These are phyloP conservation scores for Paracoccidioides lutzii DNA, from an alignment of 2,329 filamentous ascomycete genomes.

Conservation along the genomic window DNA sequence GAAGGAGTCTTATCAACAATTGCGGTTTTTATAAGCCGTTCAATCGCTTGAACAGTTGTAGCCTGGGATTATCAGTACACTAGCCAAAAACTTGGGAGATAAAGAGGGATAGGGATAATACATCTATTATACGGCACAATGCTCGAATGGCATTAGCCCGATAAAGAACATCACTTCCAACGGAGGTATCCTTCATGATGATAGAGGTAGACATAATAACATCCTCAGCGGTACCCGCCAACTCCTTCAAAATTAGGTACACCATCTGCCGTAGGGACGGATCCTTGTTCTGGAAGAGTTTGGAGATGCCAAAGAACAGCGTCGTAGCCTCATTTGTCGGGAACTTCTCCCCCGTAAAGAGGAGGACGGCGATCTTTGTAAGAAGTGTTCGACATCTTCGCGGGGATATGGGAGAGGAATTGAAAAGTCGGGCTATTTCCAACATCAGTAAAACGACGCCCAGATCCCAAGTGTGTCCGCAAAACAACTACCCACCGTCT, in stretches of 20 bases:
- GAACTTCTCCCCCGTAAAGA: slow-evolving; percentile 96
- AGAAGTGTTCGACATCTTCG: slow-evolving; percentile 94
- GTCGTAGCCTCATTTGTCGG: slow-evolving; percentile 94
- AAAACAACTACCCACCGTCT: slow-evolving; percentile 56
- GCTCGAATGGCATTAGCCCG: slow-evolving; percentile 92
- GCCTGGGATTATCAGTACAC: slow-evolving; percentile 42
- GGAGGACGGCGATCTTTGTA: slow-evolving; percentile 89
- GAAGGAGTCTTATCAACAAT: slow-evolving; percentile 99
- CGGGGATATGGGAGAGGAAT: slow-evolving; percentile 90
- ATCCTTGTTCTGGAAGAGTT: slow-evolving; percentile 99
- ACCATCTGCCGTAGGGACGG: slow-evolving; percentile 97
- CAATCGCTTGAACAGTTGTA: slow-evolving; percentile 92
- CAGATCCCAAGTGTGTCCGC: slow-evolving; percentile 11
- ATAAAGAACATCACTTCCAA: slow-evolving; percentile 86
- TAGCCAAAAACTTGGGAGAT: background rate
- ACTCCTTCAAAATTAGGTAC: slow-evolving; percentile 94
- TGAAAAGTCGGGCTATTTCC: slow-evolving; percentile 76
- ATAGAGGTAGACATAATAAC: slow-evolving; percentile 99
- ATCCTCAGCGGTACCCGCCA: slow-evolving; percentile 89
- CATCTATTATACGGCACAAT: slow-evolving; percentile 91
- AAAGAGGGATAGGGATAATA: slow-evolving; percentile 33
- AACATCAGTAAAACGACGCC: slow-evolving; percentile 6
- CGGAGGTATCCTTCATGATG: slow-evolving; percentile 98
- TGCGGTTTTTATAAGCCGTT: slow-evolving; percentile 95
- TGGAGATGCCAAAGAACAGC: slow-evolving; percentile 97